Evolutionary conservation across 257 asterid genomes (phyloP), one percentile per base, ranked within the genome.

Genomic region (Coffea canephora): DNA sequence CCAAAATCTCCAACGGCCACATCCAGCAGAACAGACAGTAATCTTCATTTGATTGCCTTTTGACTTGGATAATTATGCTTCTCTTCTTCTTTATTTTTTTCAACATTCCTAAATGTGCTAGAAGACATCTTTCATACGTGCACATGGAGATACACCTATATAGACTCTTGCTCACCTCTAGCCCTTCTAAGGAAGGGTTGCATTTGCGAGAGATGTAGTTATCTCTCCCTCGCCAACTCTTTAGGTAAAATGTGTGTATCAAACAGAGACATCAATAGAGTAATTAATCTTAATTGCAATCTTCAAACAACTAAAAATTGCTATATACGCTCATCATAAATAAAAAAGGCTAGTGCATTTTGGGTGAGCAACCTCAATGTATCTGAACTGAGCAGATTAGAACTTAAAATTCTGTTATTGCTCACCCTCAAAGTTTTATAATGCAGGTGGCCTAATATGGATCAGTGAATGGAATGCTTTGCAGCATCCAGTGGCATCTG

Each of bases 1-100:
- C 98, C 99, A 0, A 77, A 88, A 39, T 93, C 99, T 72, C 97
- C 94, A 9, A 82, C 97, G 10, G 96, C 97, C 73, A 93, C 99
- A 73, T 21, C 87, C 39, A 92, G 96, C 83, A 89, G 96, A 86
- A 93, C 97, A 3, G 81, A 83, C 0, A 79, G 98, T 94, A 93
- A 83, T 75, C 36, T 80, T 79, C 83, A 59, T 80, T 84, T 64
- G 2, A 23, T 25, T 61, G 12, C 62, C 64, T 46, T 31, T 55
- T 68, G 39, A 16, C 62, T 68, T 74, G 31, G 34, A 78, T 81
- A 73, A 16, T 74, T 62, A 18, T 41, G 23, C 69, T 45, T 36
- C 13, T 41, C 46, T 21, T 71, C 67, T 18, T 71, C 67, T 18
- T 41, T 25, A 45, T 55, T 39, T 6, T 77, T 21, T 78, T 25